phyloP scores from a whole-genome alignment of 345 rosid genomes.

The Anastatica hierochuntica region DNA sequence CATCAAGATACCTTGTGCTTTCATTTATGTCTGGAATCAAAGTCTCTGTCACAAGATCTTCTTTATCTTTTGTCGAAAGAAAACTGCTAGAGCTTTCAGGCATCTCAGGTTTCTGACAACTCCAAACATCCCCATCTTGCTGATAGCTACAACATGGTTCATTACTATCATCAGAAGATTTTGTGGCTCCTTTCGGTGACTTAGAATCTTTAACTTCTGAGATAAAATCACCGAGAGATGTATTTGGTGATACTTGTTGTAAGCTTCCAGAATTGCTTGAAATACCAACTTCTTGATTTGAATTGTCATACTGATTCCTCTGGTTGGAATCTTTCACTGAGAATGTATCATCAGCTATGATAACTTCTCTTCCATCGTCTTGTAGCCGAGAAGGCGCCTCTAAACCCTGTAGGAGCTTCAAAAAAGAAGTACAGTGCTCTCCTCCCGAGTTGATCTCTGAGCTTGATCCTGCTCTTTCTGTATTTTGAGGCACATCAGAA shows the following conservation, averaged over 20 bases:
- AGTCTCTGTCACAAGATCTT: slow-evolving; percentile 20
- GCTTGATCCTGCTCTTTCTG: slow-evolving; percentile 44
- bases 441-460: slow-evolving; percentile 38
- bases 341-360: slow-evolving; percentile 20
- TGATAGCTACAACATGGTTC: slow-evolving; percentile 20
- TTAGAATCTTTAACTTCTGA: slow-evolving; percentile 18
- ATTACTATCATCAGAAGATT: slow-evolving; percentile 26
- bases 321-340: slow-evolving; percentile 19
- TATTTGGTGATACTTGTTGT: slow-evolving; percentile 7
- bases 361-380: slow-evolving; percentile 18
- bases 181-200: slow-evolving; percentile 23
- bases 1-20: slow-evolving; percentile 29
- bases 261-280: slow-evolving; percentile 27
- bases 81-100: slow-evolving; percentile 17
- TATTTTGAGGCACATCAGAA: slow-evolving; percentile 31
- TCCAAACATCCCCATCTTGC: slow-evolving; percentile 18
- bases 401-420: slow-evolving; percentile 49
- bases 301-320: slow-evolving; percentile 2
- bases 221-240: slow-evolving; percentile 25
- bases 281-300: too few relatives aligned
- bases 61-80: slow-evolving; percentile 23
- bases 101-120: slow-evolving; percentile 18
- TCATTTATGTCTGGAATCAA: slow-evolving; percentile 29
- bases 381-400: slow-evolving; percentile 32
- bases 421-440: slow-evolving; percentile 30